Conservation (phyloP, 192 early-diverging fungal species). For the Dispira parvispora region DNA sequence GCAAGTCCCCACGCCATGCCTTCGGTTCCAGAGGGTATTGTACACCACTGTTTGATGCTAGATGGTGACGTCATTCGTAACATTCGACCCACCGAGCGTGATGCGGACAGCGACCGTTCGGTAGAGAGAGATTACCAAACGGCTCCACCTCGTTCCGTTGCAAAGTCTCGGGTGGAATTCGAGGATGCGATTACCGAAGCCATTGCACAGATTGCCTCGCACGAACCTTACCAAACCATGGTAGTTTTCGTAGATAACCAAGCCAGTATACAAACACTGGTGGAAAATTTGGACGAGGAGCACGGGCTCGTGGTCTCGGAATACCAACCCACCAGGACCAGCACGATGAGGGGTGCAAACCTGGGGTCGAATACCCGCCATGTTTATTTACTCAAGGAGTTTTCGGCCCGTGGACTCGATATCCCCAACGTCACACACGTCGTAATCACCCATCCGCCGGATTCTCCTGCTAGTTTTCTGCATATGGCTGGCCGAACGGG, state of each 20-base stretch:
- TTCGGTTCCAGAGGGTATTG: neutral
- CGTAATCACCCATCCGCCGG: slow-evolving; percentile 64
- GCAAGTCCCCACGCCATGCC: neutral
- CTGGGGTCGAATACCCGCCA: neutral
- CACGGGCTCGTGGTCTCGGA: neutral
- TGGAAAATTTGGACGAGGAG: neutral
- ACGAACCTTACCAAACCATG: slow-evolving; percentile 1
- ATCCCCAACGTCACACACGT: slow-evolving; percentile 62
- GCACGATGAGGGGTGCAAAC: neutral
- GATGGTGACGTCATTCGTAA: slow-evolving; percentile 2
- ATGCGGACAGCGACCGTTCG: neutral
- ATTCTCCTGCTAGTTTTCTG: slow-evolving; percentile 46
- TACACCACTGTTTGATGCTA: slow-evolving; percentile 9
- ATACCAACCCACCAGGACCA: neutral
- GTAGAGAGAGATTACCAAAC: neutral
- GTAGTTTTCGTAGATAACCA: slow-evolving; percentile 8
- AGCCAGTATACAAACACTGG: neutral
- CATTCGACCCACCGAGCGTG: neutral
- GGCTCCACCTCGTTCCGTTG: neutral
- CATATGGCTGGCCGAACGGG: slow-evolving; percentile 84
- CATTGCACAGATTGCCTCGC: slow-evolving; percentile 5
- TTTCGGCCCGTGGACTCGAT: slow-evolving; percentile 70
- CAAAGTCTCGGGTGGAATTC: neutral
- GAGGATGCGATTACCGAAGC: neutral
- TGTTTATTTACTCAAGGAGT: slow-evolving; percentile 51